Conservation (phyloP, 73 alveolate genomes). For the Paramecium octaurelia region DNA sequence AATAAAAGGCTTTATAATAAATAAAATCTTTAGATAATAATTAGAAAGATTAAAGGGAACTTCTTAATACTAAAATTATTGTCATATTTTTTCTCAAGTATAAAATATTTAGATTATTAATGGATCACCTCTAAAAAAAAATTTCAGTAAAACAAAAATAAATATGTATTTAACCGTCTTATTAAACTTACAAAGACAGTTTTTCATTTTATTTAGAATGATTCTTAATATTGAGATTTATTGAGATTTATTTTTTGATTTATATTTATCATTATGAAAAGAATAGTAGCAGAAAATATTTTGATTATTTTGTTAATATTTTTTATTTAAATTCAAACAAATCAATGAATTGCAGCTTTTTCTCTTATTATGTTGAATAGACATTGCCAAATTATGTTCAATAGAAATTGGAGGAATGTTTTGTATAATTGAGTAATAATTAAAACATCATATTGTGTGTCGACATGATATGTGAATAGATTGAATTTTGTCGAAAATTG, state of each 20-base stretch:
- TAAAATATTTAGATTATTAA: no score
- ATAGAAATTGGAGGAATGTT: neutral
- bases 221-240: neutral
- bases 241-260: neutral
- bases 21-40: no score
- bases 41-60: no score
- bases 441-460: neutral
- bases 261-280: neutral
- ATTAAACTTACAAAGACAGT: neutral
- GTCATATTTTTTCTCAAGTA: neutral
- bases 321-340: constrained; percentile 10
- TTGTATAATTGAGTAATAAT: neutral
- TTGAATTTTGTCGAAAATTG: neutral
- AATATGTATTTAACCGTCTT: no score
- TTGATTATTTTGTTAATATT: neutral
- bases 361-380: neutral
- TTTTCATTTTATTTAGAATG: neutral
- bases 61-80: neutral
- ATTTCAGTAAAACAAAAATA: neutral
- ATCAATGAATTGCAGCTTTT: neutral
- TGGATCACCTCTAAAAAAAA: neutral
- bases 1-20: no score
- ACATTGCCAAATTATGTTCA: constrained; percentile 6
- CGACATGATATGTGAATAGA: neutral
- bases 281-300: neutral